Conservation (phyloP, 345 rosid genomes). For the Gossypium arboreum region DNA sequence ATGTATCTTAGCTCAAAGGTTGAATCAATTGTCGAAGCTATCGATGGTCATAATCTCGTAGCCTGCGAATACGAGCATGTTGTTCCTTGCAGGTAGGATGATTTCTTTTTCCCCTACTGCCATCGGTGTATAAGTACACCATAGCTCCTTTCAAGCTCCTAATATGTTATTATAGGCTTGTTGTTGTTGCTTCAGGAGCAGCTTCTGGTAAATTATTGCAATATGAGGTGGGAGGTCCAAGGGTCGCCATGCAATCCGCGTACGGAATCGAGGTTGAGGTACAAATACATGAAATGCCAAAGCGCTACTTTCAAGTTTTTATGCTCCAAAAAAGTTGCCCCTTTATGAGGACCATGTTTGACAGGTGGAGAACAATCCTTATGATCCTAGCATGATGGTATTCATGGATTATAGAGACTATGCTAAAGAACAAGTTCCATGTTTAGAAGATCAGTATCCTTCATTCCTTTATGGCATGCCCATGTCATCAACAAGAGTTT, state of each 20-base stretch:
- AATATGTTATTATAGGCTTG: slow-evolving; percentile 63
- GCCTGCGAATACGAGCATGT: slow-evolving; percentile 48
- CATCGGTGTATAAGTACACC: not conserved
- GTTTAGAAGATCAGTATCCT: slow-evolving; percentile 64
- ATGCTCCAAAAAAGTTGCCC: slow-evolving; percentile 42
- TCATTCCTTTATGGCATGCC: slow-evolving; percentile 93
- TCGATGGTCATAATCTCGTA: slow-evolving; percentile 66
- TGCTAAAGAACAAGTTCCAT: slow-evolving; percentile 43
- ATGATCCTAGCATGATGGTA: slow-evolving; percentile 91
- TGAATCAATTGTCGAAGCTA: slow-evolving; percentile 71
- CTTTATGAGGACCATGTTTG: slow-evolving; percentile 26
- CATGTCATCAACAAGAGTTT: slow-evolving; percentile 71
- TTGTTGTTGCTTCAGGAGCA: slow-evolving; percentile 97
- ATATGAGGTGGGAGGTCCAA: slow-evolving; percentile 93
- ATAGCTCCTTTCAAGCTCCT: slow-evolving; percentile 27
- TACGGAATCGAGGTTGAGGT: slow-evolving; percentile 99
- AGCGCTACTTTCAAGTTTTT: too few relatives aligned
- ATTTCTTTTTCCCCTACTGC: not conserved
- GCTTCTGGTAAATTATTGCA: slow-evolving; percentile 97
- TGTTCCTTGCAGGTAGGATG: slow-evolving; percentile 76
- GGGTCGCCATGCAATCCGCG: slow-evolving; percentile 90
- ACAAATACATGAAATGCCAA: not conserved
- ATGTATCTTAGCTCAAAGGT: slow-evolving; percentile 90
- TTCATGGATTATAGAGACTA: slow-evolving; percentile 97
- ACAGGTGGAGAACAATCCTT: slow-evolving; percentile 96